Evolutionary conservation across 2,329 filamentous ascomycete genomes (phyloP), one percentile per base, ranked within the genome.

Genomic region (Colletotrichum incanum): DNA sequence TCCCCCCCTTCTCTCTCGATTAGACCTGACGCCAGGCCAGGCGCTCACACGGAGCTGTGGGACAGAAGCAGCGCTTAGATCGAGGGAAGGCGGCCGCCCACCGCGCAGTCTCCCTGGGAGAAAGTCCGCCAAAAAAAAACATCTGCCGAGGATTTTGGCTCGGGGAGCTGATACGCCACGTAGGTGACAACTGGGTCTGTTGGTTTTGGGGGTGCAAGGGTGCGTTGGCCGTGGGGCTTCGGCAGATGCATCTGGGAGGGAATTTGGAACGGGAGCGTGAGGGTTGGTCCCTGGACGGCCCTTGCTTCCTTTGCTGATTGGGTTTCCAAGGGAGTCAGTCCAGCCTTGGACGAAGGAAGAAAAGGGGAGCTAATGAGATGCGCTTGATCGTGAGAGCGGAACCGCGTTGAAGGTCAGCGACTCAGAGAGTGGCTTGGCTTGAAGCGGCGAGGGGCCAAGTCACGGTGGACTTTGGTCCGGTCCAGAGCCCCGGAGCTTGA

Each of bases 111-210:
- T 11, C 3, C 9, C 34, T 37, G 34, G 34, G 7, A 8, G 5
- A 37, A 11, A 9, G 34, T 37, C 34, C 34, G 11, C 8, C 11
- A 2, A 37, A 37, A 2, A 37, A 37, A 58, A 18, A n/a, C 55
- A 73, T 71, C 71, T 73, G 71, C 71, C 71, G 71, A 73, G 54
- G 26, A 9, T 41, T 72, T 65, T 47, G 49, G 62, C 67, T 71
- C 47, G 31, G 34, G 47, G 37, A 65, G 65, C 49, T 71, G 56
- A 47, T 31, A 62, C 49, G 70, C 66, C 61, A 73, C 61, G 62
- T 41, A 61, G 54, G 45, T 41, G 55, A 71, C 54, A 45, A 45
- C 34, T 9, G 64, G 63, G 11, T 34, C 49, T 39, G 49, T 34
- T 58, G 50, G 58, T 59, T 67, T 58, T 11, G 56, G 37, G n/a